phyloP scores from a whole-genome alignment of 768 basidiomycete genomes.

The Exidia glandulosa region DNA sequence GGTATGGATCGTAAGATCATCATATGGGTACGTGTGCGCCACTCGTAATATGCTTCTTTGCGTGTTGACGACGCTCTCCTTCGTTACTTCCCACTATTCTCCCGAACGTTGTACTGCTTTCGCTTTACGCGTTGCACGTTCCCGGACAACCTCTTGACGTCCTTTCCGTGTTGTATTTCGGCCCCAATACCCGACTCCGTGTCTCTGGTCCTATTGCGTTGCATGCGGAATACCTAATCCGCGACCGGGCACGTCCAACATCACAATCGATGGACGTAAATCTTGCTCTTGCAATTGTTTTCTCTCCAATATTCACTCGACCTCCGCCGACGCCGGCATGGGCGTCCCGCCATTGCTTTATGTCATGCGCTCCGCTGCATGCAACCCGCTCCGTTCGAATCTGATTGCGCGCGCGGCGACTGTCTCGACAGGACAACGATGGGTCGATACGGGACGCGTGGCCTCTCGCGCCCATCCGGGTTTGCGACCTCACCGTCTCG shows the following conservation, averaged over 20 bases:
- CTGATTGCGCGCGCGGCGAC: no score
- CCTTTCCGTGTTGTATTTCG: not conserved
- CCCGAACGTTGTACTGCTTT: not conserved
- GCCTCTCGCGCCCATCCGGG: conserved; percentile 60
- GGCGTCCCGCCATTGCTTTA: not conserved
- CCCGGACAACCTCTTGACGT: not conserved
- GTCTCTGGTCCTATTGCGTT: not conserved
- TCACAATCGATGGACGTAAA: no score
- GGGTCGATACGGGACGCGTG: conserved; percentile 66
- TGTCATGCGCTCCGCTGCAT: not conserved
- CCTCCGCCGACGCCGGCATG: not conserved
- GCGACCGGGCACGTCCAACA: no score
- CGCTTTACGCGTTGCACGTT: not conserved
- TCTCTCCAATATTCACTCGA: no score
- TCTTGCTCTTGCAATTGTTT: no score
- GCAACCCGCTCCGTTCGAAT: no score
- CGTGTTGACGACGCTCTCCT: not conserved
- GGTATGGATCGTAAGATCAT: conserved; percentile 76
- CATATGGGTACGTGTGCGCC: conserved; percentile 54
- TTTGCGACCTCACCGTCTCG: conserved; percentile 78
- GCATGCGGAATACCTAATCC: no score
- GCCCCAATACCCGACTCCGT: not conserved
- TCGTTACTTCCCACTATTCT: not conserved
- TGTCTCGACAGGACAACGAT: conserved; percentile 48
- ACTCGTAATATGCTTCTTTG: not conserved